Percentiles rank a stretch among this genome's conserved stretches.
Conservation (phyloP, 164 flowering plant genomes). For the Tetracentron sinense region DNA sequence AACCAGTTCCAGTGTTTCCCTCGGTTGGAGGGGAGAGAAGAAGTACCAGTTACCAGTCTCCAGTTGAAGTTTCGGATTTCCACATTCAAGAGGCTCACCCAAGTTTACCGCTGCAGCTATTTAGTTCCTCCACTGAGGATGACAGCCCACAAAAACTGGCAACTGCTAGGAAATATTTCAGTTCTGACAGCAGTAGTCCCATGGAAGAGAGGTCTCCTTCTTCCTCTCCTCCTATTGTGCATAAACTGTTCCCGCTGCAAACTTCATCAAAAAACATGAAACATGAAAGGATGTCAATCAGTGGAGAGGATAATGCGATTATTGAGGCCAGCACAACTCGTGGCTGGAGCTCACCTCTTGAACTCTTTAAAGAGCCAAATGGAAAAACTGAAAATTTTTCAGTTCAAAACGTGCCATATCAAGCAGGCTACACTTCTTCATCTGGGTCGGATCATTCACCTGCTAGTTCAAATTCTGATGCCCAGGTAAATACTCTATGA, state of each 20-base stretch:
- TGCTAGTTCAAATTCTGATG: conserved; percentile 66
- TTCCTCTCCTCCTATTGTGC: conserved; percentile 67
- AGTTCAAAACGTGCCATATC: conserved; percentile 46
- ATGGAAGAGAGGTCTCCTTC: conserved; percentile 71
- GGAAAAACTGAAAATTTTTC: conserved; percentile 35
- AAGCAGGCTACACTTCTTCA: conserved; percentile 67
- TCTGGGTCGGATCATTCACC: conserved; percentile 90
- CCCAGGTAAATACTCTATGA: conserved; percentile 43
- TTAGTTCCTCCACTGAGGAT: conserved; percentile 61
- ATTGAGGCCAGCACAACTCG: conserved; percentile 33
- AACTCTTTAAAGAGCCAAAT: conserved; percentile 50
- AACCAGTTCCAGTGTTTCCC: conserved; percentile 19
- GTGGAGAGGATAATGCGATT: conserved; percentile 32
- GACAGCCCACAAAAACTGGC: conserved; percentile 54
- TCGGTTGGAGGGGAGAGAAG: conserved; percentile 42
- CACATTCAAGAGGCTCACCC: conserved; percentile 33
- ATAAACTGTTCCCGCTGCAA: conserved; percentile 63
- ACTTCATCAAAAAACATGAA: conserved; percentile 35
- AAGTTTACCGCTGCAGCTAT: conserved; percentile 48
- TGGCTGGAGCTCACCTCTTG: conserved; percentile 46
- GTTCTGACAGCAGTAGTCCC: conserved; percentile 85
- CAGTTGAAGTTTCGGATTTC: conserved; percentile 44
- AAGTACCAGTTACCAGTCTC: conserved; percentile 43
- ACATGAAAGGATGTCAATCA: conserved; percentile 32
- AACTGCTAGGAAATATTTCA: conserved; percentile 58